Conservation (phyloP, 1,284 basidiomycete genomes). For the Malassezia furfur region DNA sequence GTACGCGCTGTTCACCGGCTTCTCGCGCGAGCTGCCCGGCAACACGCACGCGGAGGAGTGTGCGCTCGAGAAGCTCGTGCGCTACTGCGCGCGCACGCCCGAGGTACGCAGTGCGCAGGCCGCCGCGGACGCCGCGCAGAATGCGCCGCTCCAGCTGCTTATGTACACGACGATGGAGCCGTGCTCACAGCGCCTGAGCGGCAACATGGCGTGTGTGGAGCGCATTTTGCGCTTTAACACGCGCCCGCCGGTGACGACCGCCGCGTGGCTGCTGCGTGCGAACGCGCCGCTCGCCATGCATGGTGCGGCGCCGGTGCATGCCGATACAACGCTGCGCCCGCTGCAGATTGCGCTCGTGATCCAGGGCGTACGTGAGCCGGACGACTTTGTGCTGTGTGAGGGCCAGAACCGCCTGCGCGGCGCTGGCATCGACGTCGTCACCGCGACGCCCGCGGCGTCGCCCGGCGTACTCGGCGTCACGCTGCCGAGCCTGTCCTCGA, state of each 20-base stretch:
- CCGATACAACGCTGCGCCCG: not conserved
- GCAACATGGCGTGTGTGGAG: constrained; percentile 74
- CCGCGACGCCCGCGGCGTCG: constrained; percentile 50
- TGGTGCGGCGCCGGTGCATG: not conserved
- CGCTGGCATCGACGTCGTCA: constrained; percentile 66
- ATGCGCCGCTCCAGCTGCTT: constrained; percentile 52
- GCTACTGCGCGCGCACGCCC: constrained; percentile 7
- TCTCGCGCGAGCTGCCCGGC: constrained; percentile 76
- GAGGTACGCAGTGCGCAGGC: not conserved
- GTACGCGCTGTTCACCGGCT: constrained; percentile 64
- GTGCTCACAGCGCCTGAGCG: constrained; percentile 80
- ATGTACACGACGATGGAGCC: constrained; percentile 96
- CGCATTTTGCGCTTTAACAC: constrained; percentile 59
- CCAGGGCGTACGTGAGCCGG: constrained; percentile 84
- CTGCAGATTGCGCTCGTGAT: constrained; percentile 63
- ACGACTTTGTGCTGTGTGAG: constrained; percentile 88
- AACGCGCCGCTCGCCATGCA: not conserved
- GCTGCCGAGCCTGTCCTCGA: constrained; percentile 3
- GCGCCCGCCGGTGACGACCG: constrained; percentile 8
- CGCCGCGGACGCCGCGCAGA: not conserved
- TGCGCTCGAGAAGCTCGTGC: constrained; percentile 66
- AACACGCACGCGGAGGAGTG: constrained; percentile 98
- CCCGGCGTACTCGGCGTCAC: constrained; percentile 29
- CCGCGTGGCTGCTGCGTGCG: constrained; percentile 2
- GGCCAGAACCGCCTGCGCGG: constrained; percentile 67